Conservation (phyloP, 192 early-diverging fungal genomes). For the Coemansia sp. region DNA sequence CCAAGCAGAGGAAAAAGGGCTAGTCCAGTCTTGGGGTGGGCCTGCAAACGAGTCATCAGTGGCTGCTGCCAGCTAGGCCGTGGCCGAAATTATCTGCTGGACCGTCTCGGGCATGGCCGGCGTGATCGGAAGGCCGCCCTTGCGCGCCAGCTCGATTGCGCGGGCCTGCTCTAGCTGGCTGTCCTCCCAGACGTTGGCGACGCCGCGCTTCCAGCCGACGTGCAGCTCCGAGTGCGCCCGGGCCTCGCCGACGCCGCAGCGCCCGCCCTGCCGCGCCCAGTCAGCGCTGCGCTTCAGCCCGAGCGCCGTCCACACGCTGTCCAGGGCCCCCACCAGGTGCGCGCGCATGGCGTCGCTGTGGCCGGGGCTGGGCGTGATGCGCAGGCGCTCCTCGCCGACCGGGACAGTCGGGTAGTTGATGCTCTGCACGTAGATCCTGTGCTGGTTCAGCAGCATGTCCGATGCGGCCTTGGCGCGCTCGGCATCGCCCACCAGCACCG, state of each 20-base stretch:
- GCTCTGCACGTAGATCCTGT: constrained; percentile 94
- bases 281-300: constrained; percentile 77
- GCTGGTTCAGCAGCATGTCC: constrained; percentile 84
- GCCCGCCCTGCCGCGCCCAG: constrained; percentile 80
- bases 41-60: neutral
- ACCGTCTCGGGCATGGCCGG: constrained; percentile 43
- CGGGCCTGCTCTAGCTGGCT: constrained; percentile 46
- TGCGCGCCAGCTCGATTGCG: constrained; percentile 36
- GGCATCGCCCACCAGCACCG: constrained; percentile 95
- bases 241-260: constrained; percentile 77
- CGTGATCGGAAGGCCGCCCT: constrained; percentile 31
- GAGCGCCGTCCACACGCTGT: constrained; percentile 82
- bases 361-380: constrained; percentile 97
- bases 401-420: constrained; percentile 99
- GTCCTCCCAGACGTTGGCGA: constrained; percentile 46
- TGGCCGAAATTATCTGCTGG: constrained; percentile 18
- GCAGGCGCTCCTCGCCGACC: constrained; percentile 90
- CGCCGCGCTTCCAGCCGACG: constrained; percentile 46
- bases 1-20: neutral
- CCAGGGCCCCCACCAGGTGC: constrained; percentile 74
- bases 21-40: constrained; percentile 5
- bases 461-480: constrained; percentile 88
- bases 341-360: constrained; percentile 78
- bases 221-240: constrained; percentile 37
- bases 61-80: neutral